Base-by-base conservation (phyloP, 106 monocot species). In the Platanthera zijinensis region DNA sequence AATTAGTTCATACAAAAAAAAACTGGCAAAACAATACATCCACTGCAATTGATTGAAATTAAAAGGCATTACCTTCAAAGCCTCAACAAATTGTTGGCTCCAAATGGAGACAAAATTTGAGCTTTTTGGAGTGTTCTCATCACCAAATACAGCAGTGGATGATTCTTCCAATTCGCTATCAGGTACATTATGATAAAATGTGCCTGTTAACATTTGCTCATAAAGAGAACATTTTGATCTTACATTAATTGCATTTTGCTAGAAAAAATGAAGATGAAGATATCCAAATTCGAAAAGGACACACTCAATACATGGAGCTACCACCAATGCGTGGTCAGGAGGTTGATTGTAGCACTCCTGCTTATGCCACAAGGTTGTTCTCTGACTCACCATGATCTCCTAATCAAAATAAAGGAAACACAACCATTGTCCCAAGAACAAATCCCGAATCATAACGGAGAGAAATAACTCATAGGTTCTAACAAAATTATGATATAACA, bases 41-140 rank as follows among this genome's bases (percentile, higher is more conserved):
- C 39, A 39, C 39, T 39, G 39, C 39, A 39, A 39, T 39, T 39
- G 39, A 39, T 39, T 39, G 39, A 47, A 4, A 78, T 51, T 15
- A 68, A 46, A 48, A 7, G 9, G 39, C 39, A 39, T 64, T 82
- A 94, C 94, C 85, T 4, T 79, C 63, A 82, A 5, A 52, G 85
- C 86, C 80, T 90, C 82, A 52, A 83, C 45, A 85, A 90, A 88
- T 79, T 90, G 94, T 59, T 69, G 75, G 72, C 61, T 81, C 90
- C 94, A 94, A 76, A 75, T 64, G 25, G 80, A 73, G 11, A 76
- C 21, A 21, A 84, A 7, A 74, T 50, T 13, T n/a, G 50, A 22
- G 57, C 80, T 64, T 21, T 84, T 57, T 71, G 51, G 21, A 57
- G 47, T 82, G 7, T 70, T 66, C 28, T 74, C 74, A 10, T 51